Evolutionary conservation across 106 monocot genomes (phyloP), one percentile per base, ranked within the genome.

Genomic region (Iris macrosiphon): DNA sequence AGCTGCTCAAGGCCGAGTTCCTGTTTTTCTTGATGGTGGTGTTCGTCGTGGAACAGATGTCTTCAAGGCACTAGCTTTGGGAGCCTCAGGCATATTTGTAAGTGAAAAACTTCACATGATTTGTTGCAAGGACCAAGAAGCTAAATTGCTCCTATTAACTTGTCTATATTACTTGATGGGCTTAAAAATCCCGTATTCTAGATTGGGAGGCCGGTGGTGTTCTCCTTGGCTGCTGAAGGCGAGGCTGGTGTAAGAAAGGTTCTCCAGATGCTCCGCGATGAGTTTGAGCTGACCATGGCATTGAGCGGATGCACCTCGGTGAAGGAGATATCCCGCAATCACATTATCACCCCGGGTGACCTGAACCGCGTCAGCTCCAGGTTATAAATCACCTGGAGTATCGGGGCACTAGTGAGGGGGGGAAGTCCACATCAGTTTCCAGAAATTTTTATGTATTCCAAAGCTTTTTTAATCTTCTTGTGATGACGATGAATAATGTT

Each of bases 141-240:
- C n/a, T n/a, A n/a, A n/a, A n/a, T n/a, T n/a, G n/a, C n/a, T n/a
- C n/a, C n/a, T n/a, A n/a, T n/a, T n/a, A n/a, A n/a, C n/a, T n/a
- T n/a, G n/a, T n/a, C n/a, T n/a, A n/a, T n/a, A n/a, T n/a, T n/a
- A n/a, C n/a, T n/a, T n/a, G n/a, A n/a, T n/a, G n/a, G n/a, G n/a
- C n/a, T n/a, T n/a, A n/a, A n/a, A n/a, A n/a, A n/a, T n/a, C n/a
- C 19, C 7, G 17, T 15, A 27, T 28, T 43, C 2, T 59, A 95
- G 95, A 79, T 95, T 51, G 89, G 82, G 30, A 85, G 89, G 89
- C 95, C 95, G 7, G 85, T 89, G 13, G 43, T 89, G 25, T 95
- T 72, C 64, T 79, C 82, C 6, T 51, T 95, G 57, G 95, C 95
- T 22, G 89, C 79, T 0, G 95, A 85, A 38, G 95, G 95, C 6